Evolutionary conservation across 257 asterid genomes (phyloP).

Genomic region (Fraxinus cuspidata): DNA sequence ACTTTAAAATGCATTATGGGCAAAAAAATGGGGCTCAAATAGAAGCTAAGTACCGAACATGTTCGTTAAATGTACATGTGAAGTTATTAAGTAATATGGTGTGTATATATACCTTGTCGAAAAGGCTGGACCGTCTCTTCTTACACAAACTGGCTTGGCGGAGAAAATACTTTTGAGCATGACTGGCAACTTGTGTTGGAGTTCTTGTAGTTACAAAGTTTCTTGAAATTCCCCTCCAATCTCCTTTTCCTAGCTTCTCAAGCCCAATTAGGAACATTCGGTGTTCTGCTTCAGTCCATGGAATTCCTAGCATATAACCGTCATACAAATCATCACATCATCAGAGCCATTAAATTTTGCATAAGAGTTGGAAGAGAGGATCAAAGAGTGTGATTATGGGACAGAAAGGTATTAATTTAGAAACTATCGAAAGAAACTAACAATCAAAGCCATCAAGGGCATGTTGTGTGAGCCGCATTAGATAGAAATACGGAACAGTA

Average conservation of each 20-base stretch:
- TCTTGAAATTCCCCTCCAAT: conserved; percentile 86
- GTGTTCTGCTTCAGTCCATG: conserved; percentile 91
- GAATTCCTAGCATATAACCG: conserved; percentile 45
- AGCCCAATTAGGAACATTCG: conserved; percentile 59
- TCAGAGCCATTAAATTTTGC: neutral
- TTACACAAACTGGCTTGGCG: conserved; percentile 49
- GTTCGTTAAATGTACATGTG: too few relatives aligned
- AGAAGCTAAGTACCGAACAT: neutral
- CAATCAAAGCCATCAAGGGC: neutral
- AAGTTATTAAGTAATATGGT: neutral
- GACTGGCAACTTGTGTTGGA: conserved; percentile 91
- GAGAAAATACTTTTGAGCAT: conserved; percentile 80
- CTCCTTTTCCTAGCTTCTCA: conserved; percentile 74
- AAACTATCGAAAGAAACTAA: neutral
- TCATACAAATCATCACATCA: too few relatives aligned
- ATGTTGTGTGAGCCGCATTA: neutral
- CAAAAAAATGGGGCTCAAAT: too few relatives aligned
- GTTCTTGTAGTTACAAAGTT: conserved; percentile 68
- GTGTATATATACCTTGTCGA: conserved; percentile 58
- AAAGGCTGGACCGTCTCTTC: conserved; percentile 73
- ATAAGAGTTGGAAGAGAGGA: neutral
- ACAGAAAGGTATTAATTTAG: neutral
- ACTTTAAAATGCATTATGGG: too few relatives aligned
- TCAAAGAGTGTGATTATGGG: neutral
- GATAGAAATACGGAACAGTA: neutral